Percentiles rank a stretch among this genome's conserved stretches.
Conservation (phyloP, 1,284 basidiomycete species). For the Neolentinus lepideus region DNA sequence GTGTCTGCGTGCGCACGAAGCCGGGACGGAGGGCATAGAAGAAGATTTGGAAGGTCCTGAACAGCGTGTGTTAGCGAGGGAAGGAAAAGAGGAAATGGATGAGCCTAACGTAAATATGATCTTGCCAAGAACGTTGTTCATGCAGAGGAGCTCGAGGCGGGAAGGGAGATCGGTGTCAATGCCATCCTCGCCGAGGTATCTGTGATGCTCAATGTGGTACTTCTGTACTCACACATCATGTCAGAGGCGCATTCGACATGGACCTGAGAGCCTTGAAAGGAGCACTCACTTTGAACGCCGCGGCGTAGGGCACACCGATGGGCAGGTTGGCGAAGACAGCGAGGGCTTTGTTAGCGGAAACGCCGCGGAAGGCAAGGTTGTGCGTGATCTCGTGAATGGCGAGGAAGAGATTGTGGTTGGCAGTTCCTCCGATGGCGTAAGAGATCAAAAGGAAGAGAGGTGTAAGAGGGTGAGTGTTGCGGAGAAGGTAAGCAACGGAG, state of each 20-base stretch:
- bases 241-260: not conserved
- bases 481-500: constrained; percentile 54
- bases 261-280: not conserved
- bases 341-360: constrained; percentile 79
- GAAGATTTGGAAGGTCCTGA: constrained; percentile 92
- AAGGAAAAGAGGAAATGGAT: not conserved
- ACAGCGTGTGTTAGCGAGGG: not conserved
- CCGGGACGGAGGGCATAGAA: constrained; percentile 97
- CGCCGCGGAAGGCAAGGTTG: constrained; percentile 87
- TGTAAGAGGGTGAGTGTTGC: constrained; percentile 62
- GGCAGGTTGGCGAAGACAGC: constrained; percentile 91
- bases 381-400: constrained; percentile 99
- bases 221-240: constrained; percentile 32
- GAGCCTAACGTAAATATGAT: constrained; percentile 87
- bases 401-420: constrained; percentile 96
- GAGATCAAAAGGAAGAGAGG: constrained; percentile 71
- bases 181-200: constrained; percentile 92
- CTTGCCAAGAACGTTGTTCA: constrained; percentile 96
- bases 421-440: constrained; percentile 88
- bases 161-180: constrained; percentile 95
- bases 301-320: constrained; percentile 92
- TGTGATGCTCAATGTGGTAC: constrained; percentile 95
- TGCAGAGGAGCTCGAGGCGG: constrained; percentile 71
- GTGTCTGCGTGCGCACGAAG: constrained; percentile 82
- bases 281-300: constrained; percentile 82